Conservation (phyloP, 495 filamentous ascomycete species). For the Cudoniella acicularis region DNA sequence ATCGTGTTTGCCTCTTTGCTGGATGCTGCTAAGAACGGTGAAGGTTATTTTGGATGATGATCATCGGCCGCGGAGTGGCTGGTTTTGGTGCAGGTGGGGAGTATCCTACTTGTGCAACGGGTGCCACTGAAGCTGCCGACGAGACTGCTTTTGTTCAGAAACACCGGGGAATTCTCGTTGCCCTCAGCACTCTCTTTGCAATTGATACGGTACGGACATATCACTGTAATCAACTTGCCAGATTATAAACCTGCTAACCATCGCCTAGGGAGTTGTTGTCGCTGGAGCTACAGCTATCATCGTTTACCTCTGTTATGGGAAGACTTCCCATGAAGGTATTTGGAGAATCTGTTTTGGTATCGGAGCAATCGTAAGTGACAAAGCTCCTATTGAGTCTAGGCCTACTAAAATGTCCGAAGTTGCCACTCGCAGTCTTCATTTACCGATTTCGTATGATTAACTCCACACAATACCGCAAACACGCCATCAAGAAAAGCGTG, state of each 20-base stretch:
- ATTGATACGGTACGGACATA: too few relatives aligned
- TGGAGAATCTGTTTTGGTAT: conserved; percentile 37
- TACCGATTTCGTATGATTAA: conserved; percentile 28
- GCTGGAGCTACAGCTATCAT: too few relatives aligned
- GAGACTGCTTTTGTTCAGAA: conserved; percentile 34
- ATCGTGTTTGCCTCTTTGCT: too few relatives aligned
- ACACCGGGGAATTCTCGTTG: conserved; percentile 41
- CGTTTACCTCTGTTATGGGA: conserved; percentile 35
- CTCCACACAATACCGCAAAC: conserved; percentile 11
- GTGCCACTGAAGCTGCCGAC: conserved; percentile 42
- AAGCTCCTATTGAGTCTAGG: background rate
- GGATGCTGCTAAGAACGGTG: too few relatives aligned
- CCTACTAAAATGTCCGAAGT: background rate
- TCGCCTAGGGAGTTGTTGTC: too few relatives aligned
- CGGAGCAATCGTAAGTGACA: conserved; percentile 31
- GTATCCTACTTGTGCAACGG: conserved; percentile 38
- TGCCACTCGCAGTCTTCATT: conserved; percentile 29
- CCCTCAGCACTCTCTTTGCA: conserved; percentile 45
- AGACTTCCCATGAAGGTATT: conserved; percentile 31
- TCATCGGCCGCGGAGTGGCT: conserved; percentile 44
- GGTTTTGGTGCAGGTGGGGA: conserved; percentile 47
- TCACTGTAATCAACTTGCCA: too few relatives aligned
- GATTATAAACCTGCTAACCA: too few relatives aligned
- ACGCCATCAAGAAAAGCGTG: conserved; percentile 11
- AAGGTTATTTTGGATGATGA: conserved; percentile 52